Evolutionary conservation across 163 green algal genomes (phyloP).

Genomic region (Picocystis sp.): DNA sequence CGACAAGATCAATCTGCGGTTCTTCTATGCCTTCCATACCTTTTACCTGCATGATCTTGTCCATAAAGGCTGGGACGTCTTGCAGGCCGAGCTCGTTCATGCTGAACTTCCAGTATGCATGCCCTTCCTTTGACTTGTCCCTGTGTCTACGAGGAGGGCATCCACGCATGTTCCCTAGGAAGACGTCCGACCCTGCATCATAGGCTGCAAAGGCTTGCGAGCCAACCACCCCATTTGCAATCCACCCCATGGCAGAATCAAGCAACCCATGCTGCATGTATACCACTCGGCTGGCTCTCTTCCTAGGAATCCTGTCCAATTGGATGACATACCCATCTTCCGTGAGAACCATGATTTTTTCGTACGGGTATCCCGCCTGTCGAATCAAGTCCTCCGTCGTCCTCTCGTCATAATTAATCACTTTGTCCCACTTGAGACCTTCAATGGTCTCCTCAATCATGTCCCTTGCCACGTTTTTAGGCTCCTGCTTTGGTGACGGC

Average conservation of each 20-base stretch:
- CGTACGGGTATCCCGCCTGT: constrained; percentile 52
- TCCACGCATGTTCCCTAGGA: constrained; percentile 70
- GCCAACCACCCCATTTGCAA: constrained; percentile 27
- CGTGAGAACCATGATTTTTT: constrained; percentile 64
- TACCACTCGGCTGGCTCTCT: constrained; percentile 23
- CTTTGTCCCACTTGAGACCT: no score
- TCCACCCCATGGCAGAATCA: constrained; percentile 37
- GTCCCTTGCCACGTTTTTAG: no score
- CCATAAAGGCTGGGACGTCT: constrained; percentile 42
- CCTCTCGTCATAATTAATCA: constrained; percentile 9
- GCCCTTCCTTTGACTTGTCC: not conserved
- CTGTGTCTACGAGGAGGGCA: constrained; percentile 56
- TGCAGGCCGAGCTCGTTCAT: constrained; percentile 74
- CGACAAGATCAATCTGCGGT: constrained; percentile 26
- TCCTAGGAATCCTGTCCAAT: constrained; percentile 22
- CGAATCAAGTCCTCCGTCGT: constrained; percentile 42
- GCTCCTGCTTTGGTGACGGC: no score
- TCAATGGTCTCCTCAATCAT: no score
- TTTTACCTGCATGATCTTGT: constrained; percentile 80
- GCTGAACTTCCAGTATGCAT: constrained; percentile 69
- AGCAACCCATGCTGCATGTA: constrained; percentile 82
- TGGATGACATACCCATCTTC: constrained; percentile 34
- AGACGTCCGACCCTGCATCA: constrained; percentile 87
- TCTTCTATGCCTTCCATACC: not conserved
- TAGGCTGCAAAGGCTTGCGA: constrained; percentile 80